Evolutionary conservation across 163 green algal species (phyloP), one percentile per base, ranked within the genome.

Genomic region (Picocystis sp.): DNA sequence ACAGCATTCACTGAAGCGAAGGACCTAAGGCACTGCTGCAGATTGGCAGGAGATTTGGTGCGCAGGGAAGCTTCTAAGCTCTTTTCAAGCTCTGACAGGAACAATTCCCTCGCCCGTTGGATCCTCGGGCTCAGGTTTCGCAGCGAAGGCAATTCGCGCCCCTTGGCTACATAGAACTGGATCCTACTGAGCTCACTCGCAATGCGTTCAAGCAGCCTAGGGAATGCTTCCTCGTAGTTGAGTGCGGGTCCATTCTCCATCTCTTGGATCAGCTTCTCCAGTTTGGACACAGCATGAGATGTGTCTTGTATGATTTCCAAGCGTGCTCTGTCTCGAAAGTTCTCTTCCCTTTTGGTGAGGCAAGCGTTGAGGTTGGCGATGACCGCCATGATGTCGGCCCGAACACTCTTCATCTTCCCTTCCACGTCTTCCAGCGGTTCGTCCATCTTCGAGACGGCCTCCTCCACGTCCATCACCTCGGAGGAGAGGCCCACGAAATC

Each of bases 231-330:
- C 48, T 22, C 48, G 48, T 55, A 47, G 48, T 55, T 34, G 17
- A 19, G 35, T 6, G 17, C 19, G 11, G 17, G 2, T 47, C 33
- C 45, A 48, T 50, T 9, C 13, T 64, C 57, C 15, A 92, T 61
- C 62, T 94, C 84, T 14, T 64, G 64, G 21, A 93, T 63, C 38
- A 94, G 77, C 76, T 90, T 93, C 56, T 94, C 79, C 15, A 94
- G 76, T 74, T 76, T 95, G 44, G 74, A 74, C 29, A 86, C 70
- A 15, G 83, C 74, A 50, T 92, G 70, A 2, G 78, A 73, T 11
- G 83, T 78, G 63, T 95, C 87, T 67, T 86, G 74, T 61, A 90
- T 77, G 1, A 96, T 75, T 64, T 95, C 82, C 21, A 95, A 74
- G 45, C 77, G 74, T n/a, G 53, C 73, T 3, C 79, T 71, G 13